Percentiles rank a stretch among this genome's conserved stretches.
These are phyloP conservation scores for Metarhizium rileyi DNA, from an alignment of 2,329 filamentous ascomycete species.

Conservation along the genomic window DNA sequence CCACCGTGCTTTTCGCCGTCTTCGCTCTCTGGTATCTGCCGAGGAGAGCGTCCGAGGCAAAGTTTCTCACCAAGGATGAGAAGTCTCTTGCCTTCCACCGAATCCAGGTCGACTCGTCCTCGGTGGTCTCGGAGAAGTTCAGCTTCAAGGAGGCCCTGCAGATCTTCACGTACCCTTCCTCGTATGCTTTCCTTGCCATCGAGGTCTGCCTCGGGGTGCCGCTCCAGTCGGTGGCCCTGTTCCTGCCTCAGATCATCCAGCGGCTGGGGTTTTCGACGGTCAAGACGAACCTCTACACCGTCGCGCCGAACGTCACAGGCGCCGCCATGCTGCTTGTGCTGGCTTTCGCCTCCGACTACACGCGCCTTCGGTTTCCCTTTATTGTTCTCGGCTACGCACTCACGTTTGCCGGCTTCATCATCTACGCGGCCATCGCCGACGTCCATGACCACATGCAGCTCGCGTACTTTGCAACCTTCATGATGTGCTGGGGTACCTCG, in stretches of 20 bases:
- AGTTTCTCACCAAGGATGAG: conserved; percentile 56
- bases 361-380: conserved; percentile 61
- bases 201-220: conserved; percentile 52
- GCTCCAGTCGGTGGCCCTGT: conserved; percentile 43
- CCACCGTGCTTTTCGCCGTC: conserved; percentile 50
- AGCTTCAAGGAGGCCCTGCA: conserved; percentile 38
- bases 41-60: conserved; percentile 50
- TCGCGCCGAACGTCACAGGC: conserved; percentile 68
- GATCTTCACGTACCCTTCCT: conserved; percentile 40
- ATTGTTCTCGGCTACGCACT: conserved; percentile 64
- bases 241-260: conserved; percentile 45
- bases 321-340: conserved; percentile 63
- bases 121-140: conserved; percentile 45
- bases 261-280: conserved; percentile 38
- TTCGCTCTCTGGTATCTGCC: conserved; percentile 65
- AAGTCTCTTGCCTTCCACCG: conserved; percentile 59
- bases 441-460: conserved; percentile 51
- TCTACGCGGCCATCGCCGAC: conserved; percentile 61
- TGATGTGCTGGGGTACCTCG: conserved; percentile 75
- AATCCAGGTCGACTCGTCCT: conserved; percentile 67
- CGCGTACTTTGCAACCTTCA: conserved; percentile 68
- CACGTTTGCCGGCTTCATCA: conserved; percentile 69
- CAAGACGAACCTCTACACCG: conserved; percentile 70
- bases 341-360: conserved; percentile 59
- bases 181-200: conserved; percentile 40